A percentile compares a stretch with the other conserved stretches of the same genome.
These are phyloP conservation scores for Cucumis melo DNA, from an alignment of 306 rosid species.

Conservation along the genomic window DNA sequence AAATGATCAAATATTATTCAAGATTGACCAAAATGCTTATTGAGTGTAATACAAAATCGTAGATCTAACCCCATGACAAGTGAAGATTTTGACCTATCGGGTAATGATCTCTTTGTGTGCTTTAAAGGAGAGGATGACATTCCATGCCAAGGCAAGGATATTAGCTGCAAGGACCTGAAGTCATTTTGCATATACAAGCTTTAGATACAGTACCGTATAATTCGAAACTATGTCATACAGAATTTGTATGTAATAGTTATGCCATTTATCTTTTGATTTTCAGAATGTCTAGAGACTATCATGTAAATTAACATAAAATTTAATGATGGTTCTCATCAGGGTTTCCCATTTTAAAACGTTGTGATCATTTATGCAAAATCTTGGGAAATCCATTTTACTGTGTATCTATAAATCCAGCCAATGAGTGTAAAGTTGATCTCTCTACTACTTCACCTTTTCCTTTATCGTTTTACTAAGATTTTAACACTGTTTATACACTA, in stretches of 20 bases:
- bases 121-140: conserved; percentile 90
- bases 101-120: conserved; percentile 68
- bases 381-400: not conserved
- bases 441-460: not conserved
- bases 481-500: not conserved
- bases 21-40: not conserved
- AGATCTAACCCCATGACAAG: not conserved
- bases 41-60: not conserved
- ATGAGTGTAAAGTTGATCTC: not conserved
- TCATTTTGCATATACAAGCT: not conserved
- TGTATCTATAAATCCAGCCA: not conserved
- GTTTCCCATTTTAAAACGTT: not conserved
- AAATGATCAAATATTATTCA: not conserved
- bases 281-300: not conserved
- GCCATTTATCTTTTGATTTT: not conserved
- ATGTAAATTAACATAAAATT: not conserved
- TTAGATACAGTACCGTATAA: not conserved
- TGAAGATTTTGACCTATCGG: conserved; percentile 35
- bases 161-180: conserved; percentile 94
- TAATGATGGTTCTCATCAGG: not conserved
- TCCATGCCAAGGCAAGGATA: conserved; percentile 64
- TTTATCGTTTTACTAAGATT: not conserved
- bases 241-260: not conserved
- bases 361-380: not conserved
- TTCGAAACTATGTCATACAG: not conserved